Evolutionary conservation across 2,329 filamentous ascomycete genomes (phyloP).

Genomic region (Onygena corvina): DNA sequence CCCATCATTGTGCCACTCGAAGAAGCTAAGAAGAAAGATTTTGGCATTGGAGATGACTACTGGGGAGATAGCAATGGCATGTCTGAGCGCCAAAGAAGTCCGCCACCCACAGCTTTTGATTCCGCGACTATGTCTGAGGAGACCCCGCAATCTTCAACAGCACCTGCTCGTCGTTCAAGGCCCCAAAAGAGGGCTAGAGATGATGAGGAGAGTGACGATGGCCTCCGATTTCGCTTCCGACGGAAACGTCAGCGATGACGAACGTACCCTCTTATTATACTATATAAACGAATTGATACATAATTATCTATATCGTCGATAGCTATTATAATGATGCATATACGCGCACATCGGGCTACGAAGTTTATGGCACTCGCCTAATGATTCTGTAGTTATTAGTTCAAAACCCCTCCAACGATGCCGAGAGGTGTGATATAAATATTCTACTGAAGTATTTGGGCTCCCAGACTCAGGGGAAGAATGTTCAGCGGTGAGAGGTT

Average conservation of each 20-base stretch:
- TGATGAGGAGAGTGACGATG: slow-evolving; percentile 45
- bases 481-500: no score
- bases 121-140: slow-evolving; percentile 13
- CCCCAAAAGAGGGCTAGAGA: slow-evolving; percentile 24
- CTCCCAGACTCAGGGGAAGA: no score
- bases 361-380: no score
- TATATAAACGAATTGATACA: no score
- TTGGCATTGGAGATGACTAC: slow-evolving; percentile 64
- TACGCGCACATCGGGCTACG: no score
- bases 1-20: slow-evolving; percentile 58
- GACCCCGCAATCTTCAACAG: neutral
- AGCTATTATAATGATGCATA: no score
- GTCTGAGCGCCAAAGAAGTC: slow-evolving; percentile 17
- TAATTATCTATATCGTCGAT: no score
- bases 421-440: no score
- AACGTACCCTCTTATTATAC: no score
- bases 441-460: no score
- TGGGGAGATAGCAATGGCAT: slow-evolving; percentile 43
- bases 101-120: slow-evolving; percentile 23
- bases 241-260: slow-evolving; percentile 28
- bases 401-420: no score
- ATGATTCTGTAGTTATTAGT: no score
- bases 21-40: slow-evolving; percentile 58
- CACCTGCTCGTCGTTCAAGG: neutral
- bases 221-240: slow-evolving; percentile 45